A percentile compares a stretch with the other conserved stretches of the same genome.
Evolutionary conservation across 768 basidiomycete genomes (phyloP).

Genomic region (Bullera alba): DNA sequence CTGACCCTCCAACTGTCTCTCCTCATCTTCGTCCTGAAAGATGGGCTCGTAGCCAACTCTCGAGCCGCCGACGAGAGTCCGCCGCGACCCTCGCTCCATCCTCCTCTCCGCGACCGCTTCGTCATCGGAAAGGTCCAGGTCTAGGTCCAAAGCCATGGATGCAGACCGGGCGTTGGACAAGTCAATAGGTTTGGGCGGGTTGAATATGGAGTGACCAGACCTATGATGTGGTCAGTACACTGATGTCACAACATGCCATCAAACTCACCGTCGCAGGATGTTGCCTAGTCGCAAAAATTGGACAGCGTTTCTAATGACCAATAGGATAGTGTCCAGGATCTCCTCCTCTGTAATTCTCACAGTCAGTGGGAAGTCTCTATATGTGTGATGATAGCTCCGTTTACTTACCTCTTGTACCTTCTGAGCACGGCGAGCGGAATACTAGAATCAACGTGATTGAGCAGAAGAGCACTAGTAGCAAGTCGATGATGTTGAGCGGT

Average conservation of each 20-base stretch:
- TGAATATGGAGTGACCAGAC: conserved; percentile 48
- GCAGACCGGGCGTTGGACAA: conserved; percentile 46
- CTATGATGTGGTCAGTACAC: conserved; percentile 16
- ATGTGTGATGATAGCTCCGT: too few species aligned
- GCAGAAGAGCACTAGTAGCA: conserved; percentile 82
- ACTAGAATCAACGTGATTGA: conserved; percentile 80
- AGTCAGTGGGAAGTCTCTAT: conserved; percentile 51
- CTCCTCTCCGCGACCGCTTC: conserved; percentile 46
- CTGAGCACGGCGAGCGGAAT: conserved; percentile 53
- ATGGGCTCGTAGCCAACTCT: conserved; percentile 20
- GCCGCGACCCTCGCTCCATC: conserved; percentile 5
- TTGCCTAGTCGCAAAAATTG: conserved; percentile 79
- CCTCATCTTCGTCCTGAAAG: conserved; percentile 18
- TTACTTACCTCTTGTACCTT: conserved; percentile 36
- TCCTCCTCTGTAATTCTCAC: conserved; percentile 78
- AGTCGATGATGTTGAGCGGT: conserved; percentile 74
- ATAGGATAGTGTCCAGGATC: conserved; percentile 80
- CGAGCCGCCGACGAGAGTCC: conserved; percentile 12
- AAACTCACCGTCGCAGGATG: conserved; percentile 81
- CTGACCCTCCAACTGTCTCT: conserved; percentile 1
- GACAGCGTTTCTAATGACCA: conserved; percentile 85
- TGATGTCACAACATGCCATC: not conserved
- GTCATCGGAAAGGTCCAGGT: conserved; percentile 48
- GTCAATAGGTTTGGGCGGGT: conserved; percentile 47
- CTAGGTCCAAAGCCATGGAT: conserved; percentile 45